A percentile compares a stretch with the other conserved stretches of the same genome.
Evolutionary conservation across 31 red algal species (phyloP).

Genomic region (Bonnemaisonia californica): DNA sequence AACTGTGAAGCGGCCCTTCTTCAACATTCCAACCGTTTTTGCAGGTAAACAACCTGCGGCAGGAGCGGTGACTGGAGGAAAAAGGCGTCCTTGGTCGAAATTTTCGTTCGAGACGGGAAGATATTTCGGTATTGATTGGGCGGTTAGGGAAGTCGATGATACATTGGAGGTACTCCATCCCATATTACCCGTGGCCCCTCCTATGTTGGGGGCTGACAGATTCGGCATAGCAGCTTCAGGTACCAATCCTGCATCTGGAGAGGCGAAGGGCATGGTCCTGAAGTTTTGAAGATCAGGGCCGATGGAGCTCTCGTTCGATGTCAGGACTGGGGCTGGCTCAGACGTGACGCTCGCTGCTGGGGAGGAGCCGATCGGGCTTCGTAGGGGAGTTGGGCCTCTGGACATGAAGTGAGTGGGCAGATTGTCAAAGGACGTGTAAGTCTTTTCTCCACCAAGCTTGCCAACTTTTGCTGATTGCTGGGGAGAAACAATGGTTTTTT

Average conservation of each 20-base stretch:
- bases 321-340: not conserved
- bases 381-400: not conserved
- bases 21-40: slow-evolving; percentile 53
- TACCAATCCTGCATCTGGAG: not conserved
- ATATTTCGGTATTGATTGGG: not conserved
- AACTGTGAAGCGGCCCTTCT: slow-evolving; percentile 65
- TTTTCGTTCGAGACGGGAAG: not conserved
- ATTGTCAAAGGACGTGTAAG: not conserved
- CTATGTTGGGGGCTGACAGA: not conserved
- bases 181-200: not conserved
- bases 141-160: not conserved
- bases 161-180: not conserved
- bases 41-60: slow-evolving; percentile 24
- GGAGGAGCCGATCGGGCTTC: not conserved
- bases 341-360: not conserved
- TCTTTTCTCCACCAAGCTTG: not conserved
- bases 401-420: not conserved
- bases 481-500: not conserved
- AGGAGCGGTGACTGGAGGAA: not conserved
- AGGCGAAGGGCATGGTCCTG: not conserved
- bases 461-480: too few relatives aligned
- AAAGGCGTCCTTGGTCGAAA: not conserved
- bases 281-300: not conserved
- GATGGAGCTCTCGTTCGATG: not conserved
- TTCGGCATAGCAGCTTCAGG: not conserved